Conservation (phyloP, 1,284 basidiomycete genomes). For the Papiliotrema laurentii region DNA sequence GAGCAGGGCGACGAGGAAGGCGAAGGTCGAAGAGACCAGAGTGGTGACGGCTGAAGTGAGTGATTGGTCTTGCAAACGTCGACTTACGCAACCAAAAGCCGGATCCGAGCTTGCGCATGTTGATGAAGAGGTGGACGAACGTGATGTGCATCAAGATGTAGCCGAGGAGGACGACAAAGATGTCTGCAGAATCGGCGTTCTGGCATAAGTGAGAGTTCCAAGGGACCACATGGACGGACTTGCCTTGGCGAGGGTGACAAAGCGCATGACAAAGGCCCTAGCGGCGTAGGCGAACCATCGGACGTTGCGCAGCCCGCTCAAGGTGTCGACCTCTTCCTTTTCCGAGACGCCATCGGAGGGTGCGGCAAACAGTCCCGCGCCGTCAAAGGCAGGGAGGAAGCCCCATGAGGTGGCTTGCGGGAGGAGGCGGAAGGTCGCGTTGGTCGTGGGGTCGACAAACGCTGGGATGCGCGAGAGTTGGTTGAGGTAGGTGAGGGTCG, state of each 20-base stretch:
- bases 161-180: constrained; percentile 89
- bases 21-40: constrained; percentile 76
- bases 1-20: constrained; percentile 81
- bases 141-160: constrained; percentile 95
- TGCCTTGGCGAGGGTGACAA: constrained; percentile 81
- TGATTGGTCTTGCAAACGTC: not conserved
- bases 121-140: constrained; percentile 83
- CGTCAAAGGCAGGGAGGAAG: constrained; percentile 38
- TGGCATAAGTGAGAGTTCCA: constrained; percentile 36
- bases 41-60: constrained; percentile 62
- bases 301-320: constrained; percentile 65
- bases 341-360: constrained; percentile 24
- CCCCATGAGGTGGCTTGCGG: constrained; percentile 28
- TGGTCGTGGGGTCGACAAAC: constrained; percentile 22
- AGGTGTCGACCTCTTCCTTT: constrained; percentile 50
- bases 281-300: constrained; percentile 84
- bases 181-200: constrained; percentile 94
- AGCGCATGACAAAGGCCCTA: constrained; percentile 71
- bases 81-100: constrained; percentile 72
- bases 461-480: constrained; percentile 49
- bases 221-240: constrained; percentile 25
- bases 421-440: constrained; percentile 35
- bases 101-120: constrained; percentile 79
- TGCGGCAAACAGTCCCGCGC: constrained; percentile 33
- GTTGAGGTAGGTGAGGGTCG: constrained; percentile 59